Evolutionary conservation across 257 asterid species (phyloP), one percentile per base, ranked within the genome.

Genomic region (Plantago major): DNA sequence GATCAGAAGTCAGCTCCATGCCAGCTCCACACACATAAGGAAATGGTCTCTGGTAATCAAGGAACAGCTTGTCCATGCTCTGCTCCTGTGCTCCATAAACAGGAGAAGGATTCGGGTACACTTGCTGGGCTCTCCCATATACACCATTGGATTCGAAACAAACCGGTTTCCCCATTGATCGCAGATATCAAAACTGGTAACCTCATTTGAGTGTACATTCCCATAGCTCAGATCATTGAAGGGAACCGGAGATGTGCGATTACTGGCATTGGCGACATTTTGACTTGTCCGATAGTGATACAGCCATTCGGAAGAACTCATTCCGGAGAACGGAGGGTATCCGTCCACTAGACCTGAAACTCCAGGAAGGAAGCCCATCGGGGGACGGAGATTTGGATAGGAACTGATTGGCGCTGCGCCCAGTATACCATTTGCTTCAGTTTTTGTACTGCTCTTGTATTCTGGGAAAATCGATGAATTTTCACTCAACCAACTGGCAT

Each of bases 261-360:
- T 73, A 38, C 38, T 69, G 28, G 70, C 69, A 71, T 66, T 74
- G 60, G 76, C 84, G 3, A 72, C 64, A 52, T 80, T 87, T 60
- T 77, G 86, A 66, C 80, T 79, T 81, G 82, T 86, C 59, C 96
- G 78, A 45, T 91, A 86, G 76, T 81, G 98, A 67, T 91, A 81
- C 2, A 91, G 93, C 98, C 98, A 91, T 60, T 91, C 96, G 0
- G 98, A 88, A 51, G 98, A 91, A 55, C 95, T 86, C 95, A 88
- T 87, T 16, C 92, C 95, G 2, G 78, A 66, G 49, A 71, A 51
- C 16, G 88, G 85, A 33, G 86, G 90, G 65, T 81, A 76, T 28
- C 84, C 89, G 37, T 68, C 85, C 15, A 79, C 77, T n/a, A 74
- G 67, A 45, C 85, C 77, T 3, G 86, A 64, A 46, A 77, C 66